Base-by-base conservation (phyloP, 148 eudicot genomes). In the Vaccinium myrtillus region DNA sequence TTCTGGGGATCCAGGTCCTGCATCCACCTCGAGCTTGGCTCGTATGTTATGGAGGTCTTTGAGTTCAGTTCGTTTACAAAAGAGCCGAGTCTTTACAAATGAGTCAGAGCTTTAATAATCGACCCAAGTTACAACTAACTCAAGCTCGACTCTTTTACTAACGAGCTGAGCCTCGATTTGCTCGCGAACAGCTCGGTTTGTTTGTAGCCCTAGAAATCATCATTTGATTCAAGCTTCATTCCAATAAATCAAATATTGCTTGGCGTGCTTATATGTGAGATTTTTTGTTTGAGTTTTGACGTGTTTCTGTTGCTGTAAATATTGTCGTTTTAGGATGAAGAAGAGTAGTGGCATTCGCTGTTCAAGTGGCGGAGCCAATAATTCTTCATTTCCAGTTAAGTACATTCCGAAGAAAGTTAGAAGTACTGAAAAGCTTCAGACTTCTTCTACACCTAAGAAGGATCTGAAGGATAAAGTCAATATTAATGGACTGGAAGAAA, bases 361-460 rank as follows among this genome's bases (percentile, higher is more conserved):
- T 85, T 89, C 88, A n/a, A 85, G 81, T 21, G 81, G 59, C 39
- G 87, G 89, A 49, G 83, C 85, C 50, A 82, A 82, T 77, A 77
- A 87, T 74, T 54, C 86, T 1, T 83, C 88, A 63, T 77, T 89
- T 79, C 98, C 98, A 14, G 93, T 94, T 79, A 88, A 89, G 80
- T 93, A 93, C 86, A 84, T 90, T 83, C 94, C 97, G n/a, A 94
- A 91, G 85, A 90, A 82, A 80, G 74, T 67, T 63, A 85, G 79
- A 50, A 87, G 84, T 61, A 71, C 79, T 27, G 85, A 82, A 77
- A 70, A 89, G 63, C 21, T 85, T 1, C 81, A 82, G 81, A 71
- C 4, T 75, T 51, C 81, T 87, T 58, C 86, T 83, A 50, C 80
- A 27, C 50, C 86, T 30, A 61, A 8, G 18, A 82, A 81, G 70